Conservation (phyloP, 345 rosid species). For the Dipteronia dyeriana region DNA sequence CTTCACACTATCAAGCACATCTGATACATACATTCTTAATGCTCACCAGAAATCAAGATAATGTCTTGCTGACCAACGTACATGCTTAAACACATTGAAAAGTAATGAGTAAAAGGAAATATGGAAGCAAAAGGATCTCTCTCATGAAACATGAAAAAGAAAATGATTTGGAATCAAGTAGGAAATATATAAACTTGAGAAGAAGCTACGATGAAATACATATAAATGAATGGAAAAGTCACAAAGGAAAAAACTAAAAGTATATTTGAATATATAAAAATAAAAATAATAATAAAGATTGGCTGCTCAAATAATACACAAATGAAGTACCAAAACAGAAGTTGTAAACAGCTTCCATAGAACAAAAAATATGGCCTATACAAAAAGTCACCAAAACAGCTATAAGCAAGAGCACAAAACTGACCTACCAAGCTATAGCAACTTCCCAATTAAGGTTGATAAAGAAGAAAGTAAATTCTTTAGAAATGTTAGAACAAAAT, state of each 20-base stretch:
- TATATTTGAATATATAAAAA: too few relatives aligned
- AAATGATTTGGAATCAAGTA: not conserved
- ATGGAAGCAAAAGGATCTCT: not conserved
- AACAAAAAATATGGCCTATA: not conserved
- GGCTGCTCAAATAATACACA: too few relatives aligned
- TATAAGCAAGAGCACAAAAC: not conserved
- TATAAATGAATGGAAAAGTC: too few relatives aligned
- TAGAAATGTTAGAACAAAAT: not conserved
- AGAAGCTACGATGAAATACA: not conserved
- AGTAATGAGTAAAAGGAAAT: too few relatives aligned
- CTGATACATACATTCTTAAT: not conserved
- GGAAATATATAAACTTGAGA: not conserved
- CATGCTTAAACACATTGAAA: not conserved
- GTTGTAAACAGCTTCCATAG: not conserved
- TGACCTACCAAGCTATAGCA: not conserved
- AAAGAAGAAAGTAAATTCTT: not conserved
- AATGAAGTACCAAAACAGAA: not conserved
- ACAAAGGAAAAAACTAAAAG: too few relatives aligned
- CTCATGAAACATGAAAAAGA: not conserved
- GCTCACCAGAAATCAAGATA: not conserved
- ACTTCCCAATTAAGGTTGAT: not conserved
- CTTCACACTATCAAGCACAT: not conserved
- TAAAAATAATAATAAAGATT: too few relatives aligned
- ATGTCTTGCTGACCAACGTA: not conserved
- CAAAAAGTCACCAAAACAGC: not conserved